Evolutionary conservation across 371 early-diverging fungal genomes (phyloP).

Genomic region (Mortierella sp.): DNA sequence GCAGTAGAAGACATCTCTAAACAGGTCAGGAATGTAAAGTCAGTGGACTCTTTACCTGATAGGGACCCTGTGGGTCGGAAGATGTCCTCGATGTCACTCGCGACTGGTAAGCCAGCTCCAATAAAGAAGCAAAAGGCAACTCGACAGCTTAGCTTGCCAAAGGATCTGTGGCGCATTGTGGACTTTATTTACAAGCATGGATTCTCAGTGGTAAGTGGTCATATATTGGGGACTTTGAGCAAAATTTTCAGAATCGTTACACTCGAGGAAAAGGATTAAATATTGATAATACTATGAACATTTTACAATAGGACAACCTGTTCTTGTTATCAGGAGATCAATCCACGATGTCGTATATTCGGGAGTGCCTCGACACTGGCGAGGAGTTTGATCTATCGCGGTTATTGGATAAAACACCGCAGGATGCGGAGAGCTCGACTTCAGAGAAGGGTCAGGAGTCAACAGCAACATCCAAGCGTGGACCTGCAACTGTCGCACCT

Average conservation of each 20-base stretch:
- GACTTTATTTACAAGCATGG: slow-evolving; percentile 83
- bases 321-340: slow-evolving; percentile 81
- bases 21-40: slow-evolving; percentile 31
- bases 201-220: slow-evolving; percentile 64
- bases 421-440: neutral
- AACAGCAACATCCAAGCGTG: neutral
- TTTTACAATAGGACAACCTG: slow-evolving; percentile 64
- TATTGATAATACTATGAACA: neutral
- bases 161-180: slow-evolving; percentile 83
- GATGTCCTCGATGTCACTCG: neutral
- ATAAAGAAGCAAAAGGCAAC: slow-evolving; percentile 42
- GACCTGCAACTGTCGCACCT: neutral
- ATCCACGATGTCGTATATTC: slow-evolving; percentile 72
- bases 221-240: neutral
- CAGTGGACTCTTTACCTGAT: slow-evolving; percentile 22
- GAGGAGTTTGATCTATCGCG: slow-evolving; percentile 73
- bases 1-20: neutral
- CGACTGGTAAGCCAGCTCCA: neutral
- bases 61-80: slow-evolving; percentile 4
- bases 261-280: neutral
- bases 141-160: slow-evolving; percentile 78
- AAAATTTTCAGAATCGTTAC: too few species aligned
- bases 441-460: neutral
- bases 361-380: slow-evolving; percentile 88
- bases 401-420: slow-evolving; percentile 56